Base-by-base conservation (phyloP, 805 yeast species). In the Zygosaccharomyces siamensis region DNA sequence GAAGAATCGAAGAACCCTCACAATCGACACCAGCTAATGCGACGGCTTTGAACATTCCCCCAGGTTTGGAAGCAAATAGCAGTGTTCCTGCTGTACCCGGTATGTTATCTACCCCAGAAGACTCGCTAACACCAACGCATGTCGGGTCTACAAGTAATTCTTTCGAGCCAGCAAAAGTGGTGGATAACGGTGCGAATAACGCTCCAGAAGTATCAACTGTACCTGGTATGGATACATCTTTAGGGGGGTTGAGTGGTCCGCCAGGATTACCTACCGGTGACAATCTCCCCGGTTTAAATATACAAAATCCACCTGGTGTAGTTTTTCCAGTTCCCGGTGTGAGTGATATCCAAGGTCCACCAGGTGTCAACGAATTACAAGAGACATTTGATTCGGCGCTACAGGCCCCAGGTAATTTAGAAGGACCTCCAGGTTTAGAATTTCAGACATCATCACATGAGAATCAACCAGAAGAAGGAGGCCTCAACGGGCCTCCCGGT, bases 341-440 rank as follows among this genome's bases (percentile, higher is more conserved):
- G 18, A 68, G 62, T 12, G 61, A 56, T 5, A 39, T 56, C 35
- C 47, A 62, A 12, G 63, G 69, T 14, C 67, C 69, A 5, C 66
- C 36, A 7, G 20, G 37, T 14, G 20, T 6, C 20, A 20, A 14
- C 37, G 16, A 18, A 10, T 8, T 41, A 30, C n/a, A 10, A 11
- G 36, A 36, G 11, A 27, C 36, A 30, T 16, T 28, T 20, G 36
- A 14, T 28, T 28, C 36, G 18, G 55, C 62, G 20, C 39, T 49
- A 20, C 50, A 47, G 23, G 50, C 63, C 14, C 56, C 64, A 16
- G 68, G 62, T 10, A 60, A 56, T 6, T 42, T 57, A 39, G 46
- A 62, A 11, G 64, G 69, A 14, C 67, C 69, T 7, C 66, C 63
- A 11, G 62, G 59, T 21, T 35, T 56, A 37, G 57, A 61, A 39